A percentile compares a stretch with the other conserved stretches of the same genome.
Evolutionary conservation across 2,329 filamentous ascomycete genomes (phyloP).

Genomic region (Trichoderma arundinaceum): DNA sequence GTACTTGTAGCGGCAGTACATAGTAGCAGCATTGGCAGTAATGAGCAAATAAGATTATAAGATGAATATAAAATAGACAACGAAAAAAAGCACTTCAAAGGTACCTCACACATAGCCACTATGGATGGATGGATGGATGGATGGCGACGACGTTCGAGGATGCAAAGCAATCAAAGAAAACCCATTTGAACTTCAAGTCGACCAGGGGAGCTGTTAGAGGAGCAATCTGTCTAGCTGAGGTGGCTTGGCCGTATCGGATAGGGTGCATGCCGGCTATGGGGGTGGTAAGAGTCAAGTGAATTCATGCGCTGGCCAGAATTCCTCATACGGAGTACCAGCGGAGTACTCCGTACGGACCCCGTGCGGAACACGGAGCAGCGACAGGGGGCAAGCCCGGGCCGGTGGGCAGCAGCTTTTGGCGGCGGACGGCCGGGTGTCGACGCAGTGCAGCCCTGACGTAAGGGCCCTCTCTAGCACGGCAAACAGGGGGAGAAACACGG

Average conservation of each 20-base stretch:
- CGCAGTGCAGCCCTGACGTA: conserved; percentile 33
- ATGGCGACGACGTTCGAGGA: background rate
- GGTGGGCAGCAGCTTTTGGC: conserved; percentile 26
- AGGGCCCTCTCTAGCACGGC: conserved; percentile 13
- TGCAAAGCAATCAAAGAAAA: background rate
- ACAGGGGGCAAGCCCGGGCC: conserved; percentile 28
- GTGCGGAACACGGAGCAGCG: conserved; percentile 29
- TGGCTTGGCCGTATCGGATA: conserved; percentile 29
- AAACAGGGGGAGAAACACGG: conserved; percentile 18
- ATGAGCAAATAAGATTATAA: too few relatives aligned
- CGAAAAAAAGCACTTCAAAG: too few relatives aligned
- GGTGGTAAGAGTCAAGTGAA: background rate
- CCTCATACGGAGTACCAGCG: conserved; percentile 27
- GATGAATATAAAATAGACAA: too few relatives aligned
- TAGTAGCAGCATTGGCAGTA: too few relatives aligned
- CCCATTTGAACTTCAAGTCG: background rate
- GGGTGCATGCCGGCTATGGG: conserved; percentile 18
- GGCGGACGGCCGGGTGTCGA: conserved; percentile 32
- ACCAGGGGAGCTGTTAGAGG: conserved; percentile 7
- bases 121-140: too few relatives aligned
- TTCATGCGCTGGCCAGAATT: conserved; percentile 6
- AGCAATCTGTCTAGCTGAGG: conserved; percentile 10
- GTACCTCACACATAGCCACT: too few relatives aligned
- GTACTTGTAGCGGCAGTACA: too few relatives aligned
- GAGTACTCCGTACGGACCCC: conserved; percentile 32